Base-by-base conservation (phyloP, 768 basidiomycete species). In the Podaxis mareebaensis region DNA sequence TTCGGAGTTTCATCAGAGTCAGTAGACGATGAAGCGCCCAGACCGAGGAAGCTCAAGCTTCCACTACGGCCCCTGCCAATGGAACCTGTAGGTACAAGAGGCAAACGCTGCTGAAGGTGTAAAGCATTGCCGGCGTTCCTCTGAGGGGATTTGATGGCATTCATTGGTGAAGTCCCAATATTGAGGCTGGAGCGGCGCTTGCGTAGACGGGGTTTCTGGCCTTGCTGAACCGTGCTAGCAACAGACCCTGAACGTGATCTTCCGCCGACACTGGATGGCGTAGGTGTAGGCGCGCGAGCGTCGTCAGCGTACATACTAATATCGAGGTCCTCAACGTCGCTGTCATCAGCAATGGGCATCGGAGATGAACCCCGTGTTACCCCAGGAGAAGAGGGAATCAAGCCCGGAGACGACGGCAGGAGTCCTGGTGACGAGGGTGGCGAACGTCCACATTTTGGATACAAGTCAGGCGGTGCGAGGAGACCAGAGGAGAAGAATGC, bases 401-500 rank as follows among this genome's bases (percentile, higher is more conserved):
- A 58, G 26, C 62, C 36, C 28, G 53, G 78, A 38, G 68, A 55
- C 26, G 56, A 54, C 39, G 52, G 75, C 69, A 12, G 71, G 63
- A 28, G 71, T 60, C 53, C 67, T 67, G 67, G 70, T 60, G 60
- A 66, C 30, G 72, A 68, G 53, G 64, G 66, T 46, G 67, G 71
- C 64, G 60, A 20, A 40, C 60, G 53, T 22, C 65, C 63, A 1
- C 65, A 65, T 44, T 68, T 55, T 17, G 60, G 49, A 53, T 68
- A 63, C 40, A 69, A 53, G 46, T 73, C 66, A 48, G 76, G 77
- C 4, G 83, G 77, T 13, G 88, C 88, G 40, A 89, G 83, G 39
- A 90, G 80, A 22, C 89, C 89, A 44, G 88, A 88, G 36, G 88
- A 86, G 74, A 90, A 90, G 68, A 90, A 86, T 7, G 84, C 76